These are phyloP conservation scores for Paramyrothecium roridum DNA, from an alignment of 2,329 filamentous ascomycete species.

Conservation along the genomic window DNA sequence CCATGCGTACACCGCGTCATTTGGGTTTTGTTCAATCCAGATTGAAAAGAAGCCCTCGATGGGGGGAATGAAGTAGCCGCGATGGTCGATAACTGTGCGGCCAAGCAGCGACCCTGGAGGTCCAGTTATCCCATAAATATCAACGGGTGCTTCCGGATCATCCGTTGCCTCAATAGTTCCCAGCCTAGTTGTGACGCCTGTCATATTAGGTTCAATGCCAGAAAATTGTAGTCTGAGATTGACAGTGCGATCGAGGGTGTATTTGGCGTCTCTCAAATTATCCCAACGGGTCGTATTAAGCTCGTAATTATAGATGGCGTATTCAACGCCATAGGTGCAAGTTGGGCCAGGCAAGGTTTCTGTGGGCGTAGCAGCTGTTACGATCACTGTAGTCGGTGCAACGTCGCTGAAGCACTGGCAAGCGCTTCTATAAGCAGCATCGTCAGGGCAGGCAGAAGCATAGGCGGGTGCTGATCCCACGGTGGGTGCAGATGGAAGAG, in stretches of 20 bases:
- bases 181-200: not conserved
- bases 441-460: slow-evolving; percentile 10
- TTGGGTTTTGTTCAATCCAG: not conserved
- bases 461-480: slow-evolving; percentile 4
- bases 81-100: not conserved
- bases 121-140: not conserved
- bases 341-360: slow-evolving; percentile 1
- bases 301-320: slow-evolving; percentile 3
- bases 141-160: not conserved
- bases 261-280: not conserved
- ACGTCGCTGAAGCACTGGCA: slow-evolving; percentile 14
- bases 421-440: slow-evolving; percentile 10
- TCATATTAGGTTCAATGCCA: not conserved
- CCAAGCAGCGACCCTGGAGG: not conserved
- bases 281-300: not conserved
- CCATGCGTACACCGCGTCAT: not conserved
- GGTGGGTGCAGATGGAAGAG: too few species aligned
- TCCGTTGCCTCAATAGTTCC: not conserved
- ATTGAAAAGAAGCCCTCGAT: not conserved
- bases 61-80: not conserved
- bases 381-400: slow-evolving; percentile 7
- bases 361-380: slow-evolving; percentile 1
- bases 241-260: not conserved
- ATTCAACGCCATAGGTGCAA: slow-evolving; percentile 6
- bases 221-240: not conserved